Conservation (phyloP, 352 stramenopile genomes). For the Globisporangium heterothallicum region DNA sequence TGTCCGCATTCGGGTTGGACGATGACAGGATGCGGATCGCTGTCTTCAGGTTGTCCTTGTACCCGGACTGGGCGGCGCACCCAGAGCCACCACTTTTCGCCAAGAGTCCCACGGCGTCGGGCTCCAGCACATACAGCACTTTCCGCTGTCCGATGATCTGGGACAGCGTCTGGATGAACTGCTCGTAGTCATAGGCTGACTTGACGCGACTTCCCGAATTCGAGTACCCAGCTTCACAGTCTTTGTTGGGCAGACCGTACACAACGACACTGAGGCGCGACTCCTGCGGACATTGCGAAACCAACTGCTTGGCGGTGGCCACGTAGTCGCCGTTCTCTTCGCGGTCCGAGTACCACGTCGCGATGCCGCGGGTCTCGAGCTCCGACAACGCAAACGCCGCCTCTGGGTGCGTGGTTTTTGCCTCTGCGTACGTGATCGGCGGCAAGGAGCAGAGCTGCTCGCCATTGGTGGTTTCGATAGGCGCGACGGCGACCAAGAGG, state of each 20-base stretch:
- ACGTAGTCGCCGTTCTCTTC: conserved; percentile 14
- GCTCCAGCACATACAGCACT: conserved; percentile 65
- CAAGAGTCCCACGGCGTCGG: conserved; percentile 54
- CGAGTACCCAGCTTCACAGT: conserved; percentile 58
- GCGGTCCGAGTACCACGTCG: conserved; percentile 45
- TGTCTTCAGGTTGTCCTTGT: conserved; percentile 43
- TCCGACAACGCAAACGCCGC: conserved; percentile 25
- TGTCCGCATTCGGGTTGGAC: conserved; percentile 54
- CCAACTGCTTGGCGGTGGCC: conserved; percentile 20
- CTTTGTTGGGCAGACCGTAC: conserved; percentile 72
- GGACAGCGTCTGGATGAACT: conserved; percentile 43
- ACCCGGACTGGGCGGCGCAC: conserved; percentile 24
- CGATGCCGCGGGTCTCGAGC: conserved; percentile 31
- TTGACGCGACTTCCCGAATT: conserved; percentile 22
- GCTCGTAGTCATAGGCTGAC: conserved; percentile 36
- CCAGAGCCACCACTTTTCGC: conserved; percentile 24
- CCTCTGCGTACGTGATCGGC: conserved; percentile 29
- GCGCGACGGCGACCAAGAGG: not conserved
- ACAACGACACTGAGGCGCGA: conserved; percentile 55
- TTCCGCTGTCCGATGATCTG: conserved; percentile 40
- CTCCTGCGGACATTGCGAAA: conserved; percentile 27
- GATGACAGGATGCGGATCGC: conserved; percentile 37
- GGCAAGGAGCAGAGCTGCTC: conserved; percentile 41
- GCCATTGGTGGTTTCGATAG: not conserved
- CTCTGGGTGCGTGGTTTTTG: conserved; percentile 27